These are phyloP conservation scores for Russula ochroleuca DNA, from an alignment of 768 basidiomycete genomes.

Conservation along the genomic window DNA sequence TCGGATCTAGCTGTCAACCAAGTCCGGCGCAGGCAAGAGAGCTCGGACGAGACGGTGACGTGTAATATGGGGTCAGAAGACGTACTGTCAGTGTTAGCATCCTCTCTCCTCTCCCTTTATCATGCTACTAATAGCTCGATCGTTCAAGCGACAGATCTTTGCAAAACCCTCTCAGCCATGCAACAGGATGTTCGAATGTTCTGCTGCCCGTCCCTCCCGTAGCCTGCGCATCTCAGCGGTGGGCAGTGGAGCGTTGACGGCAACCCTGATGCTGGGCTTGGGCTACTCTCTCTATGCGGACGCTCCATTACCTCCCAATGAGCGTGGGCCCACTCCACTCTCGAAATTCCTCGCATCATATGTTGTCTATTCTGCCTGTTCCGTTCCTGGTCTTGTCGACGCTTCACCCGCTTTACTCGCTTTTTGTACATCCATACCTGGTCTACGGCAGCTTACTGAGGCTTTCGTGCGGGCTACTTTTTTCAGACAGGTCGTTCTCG, in stretches of 20 bases:
- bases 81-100: too few relatives aligned
- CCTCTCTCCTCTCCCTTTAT: not conserved
- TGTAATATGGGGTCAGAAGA: too few relatives aligned
- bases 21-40: too few relatives aligned
- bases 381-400: slow-evolving; percentile 72
- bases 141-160: not conserved
- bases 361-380: slow-evolving; percentile 76
- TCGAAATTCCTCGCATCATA: slow-evolving; percentile 61
- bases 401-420: slow-evolving; percentile 63
- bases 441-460: slow-evolving; percentile 59
- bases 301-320: slow-evolving; percentile 12
- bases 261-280: slow-evolving; percentile 19
- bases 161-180: not conserved
- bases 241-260: slow-evolving; percentile 18
- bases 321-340: slow-evolving; percentile 27
- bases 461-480: slow-evolving; percentile 73
- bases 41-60: not conserved
- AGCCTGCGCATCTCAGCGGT: slow-evolving; percentile 15
- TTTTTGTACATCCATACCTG: slow-evolving; percentile 53
- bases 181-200: not conserved
- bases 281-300: slow-evolving; percentile 30
- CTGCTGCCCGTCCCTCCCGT: slow-evolving; percentile 4
- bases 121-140: not conserved
- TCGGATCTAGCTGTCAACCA: too few relatives aligned
- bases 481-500: slow-evolving; percentile 64